Percentiles rank a stretch among this genome's conserved stretches.
These are phyloP conservation scores for Podospora sp. DNA, from an alignment of 495 filamentous ascomycete genomes.

Conservation along the genomic window DNA sequence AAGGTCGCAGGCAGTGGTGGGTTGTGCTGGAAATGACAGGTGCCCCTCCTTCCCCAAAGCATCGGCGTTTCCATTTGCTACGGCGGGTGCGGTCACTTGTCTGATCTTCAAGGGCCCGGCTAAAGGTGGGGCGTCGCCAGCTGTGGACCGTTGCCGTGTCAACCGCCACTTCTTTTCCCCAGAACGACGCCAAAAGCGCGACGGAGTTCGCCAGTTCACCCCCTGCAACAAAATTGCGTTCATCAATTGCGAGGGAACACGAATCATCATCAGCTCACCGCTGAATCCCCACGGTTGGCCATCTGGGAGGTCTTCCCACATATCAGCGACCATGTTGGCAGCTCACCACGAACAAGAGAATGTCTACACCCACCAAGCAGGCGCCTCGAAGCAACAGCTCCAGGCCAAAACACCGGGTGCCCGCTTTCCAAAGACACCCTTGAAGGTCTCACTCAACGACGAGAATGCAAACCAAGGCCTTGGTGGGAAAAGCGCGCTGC, in stretches of 20 bases:
- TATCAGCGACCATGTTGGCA: conserved; percentile 65
- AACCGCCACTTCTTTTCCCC: conserved; percentile 23
- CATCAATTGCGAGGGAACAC: conserved; percentile 7
- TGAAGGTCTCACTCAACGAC: conserved; percentile 81
- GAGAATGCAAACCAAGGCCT: conserved; percentile 72
- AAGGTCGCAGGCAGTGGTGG: conserved; percentile 25
- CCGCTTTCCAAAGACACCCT: conserved; percentile 78
- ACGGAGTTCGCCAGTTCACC: not conserved
- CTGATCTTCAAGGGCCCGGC: conserved; percentile 32
- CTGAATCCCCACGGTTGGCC: conserved; percentile 6
- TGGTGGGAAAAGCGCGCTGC: conserved; percentile 63
- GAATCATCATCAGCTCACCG: conserved; percentile 10
- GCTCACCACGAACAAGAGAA: conserved; percentile 85
- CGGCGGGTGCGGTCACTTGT: conserved; percentile 34
- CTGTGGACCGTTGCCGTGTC: conserved; percentile 30
- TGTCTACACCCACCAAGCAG: conserved; percentile 70
- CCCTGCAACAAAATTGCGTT: conserved; percentile 1
- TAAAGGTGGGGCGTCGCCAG: conserved; percentile 32
- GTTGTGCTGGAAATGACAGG: conserved; percentile 34
- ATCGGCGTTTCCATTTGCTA: conserved; percentile 35
- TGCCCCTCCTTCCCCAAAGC: conserved; percentile 36
- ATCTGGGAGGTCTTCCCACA: conserved; percentile 23
- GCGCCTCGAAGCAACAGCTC: conserved; percentile 74
- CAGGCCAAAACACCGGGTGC: conserved; percentile 79
- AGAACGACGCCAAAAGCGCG: conserved; percentile 10